Base-by-base conservation (phyloP, 352 stramenopile genomes). In the Phytophthora cryptogea region DNA sequence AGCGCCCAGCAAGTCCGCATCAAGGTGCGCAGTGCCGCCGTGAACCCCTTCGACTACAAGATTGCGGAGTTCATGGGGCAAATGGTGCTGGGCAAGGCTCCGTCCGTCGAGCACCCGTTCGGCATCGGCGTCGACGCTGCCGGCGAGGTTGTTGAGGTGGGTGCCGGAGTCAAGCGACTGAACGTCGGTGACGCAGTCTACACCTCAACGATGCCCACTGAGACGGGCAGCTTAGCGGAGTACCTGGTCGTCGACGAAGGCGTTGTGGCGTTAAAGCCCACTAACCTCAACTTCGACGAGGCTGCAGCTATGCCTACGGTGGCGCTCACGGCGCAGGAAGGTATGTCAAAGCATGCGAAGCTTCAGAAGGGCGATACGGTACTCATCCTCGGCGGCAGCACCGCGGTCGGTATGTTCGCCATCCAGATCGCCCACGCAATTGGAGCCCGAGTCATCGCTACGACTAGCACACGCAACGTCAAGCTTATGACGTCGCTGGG, bases 251-350 rank as follows among this genome's bases (percentile, higher is more conserved):
- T 70, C 6, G 59, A 72, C 13, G 62, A 41, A 3, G 40, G 72
- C 28, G 68, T 53, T 30, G 53, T 85, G n/a, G 72, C 70, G 0
- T 53, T 31, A 42, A 88, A 83, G 51, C 78, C 72, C 0, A 66
- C 14, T 26, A 75, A 54, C 23, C 31, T 78, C 8, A 23, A 23
- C 20, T 23, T 75, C 47, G 57, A 75, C 14, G 23, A 79, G 26
- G 72, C 76, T 5, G 65, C 70, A 1, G 20, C 20, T 23, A 2
- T 23, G 20, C 20, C 20, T 23, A 23, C 20, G 20, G 20, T 23
- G 20, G 20, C 20, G 20, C 20, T 23, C 20, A 23, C 1, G 50
- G 44, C 20, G 55, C 78, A 5, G 67, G 72, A 5, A 20, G 73
- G 6, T 62, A 45, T 0, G 60, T 50, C 10, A 53, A 70, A 75